These are phyloP conservation scores for Cordyceps farinosa DNA, from an alignment of 2,329 filamentous ascomycete genomes.

Conservation along the genomic window DNA sequence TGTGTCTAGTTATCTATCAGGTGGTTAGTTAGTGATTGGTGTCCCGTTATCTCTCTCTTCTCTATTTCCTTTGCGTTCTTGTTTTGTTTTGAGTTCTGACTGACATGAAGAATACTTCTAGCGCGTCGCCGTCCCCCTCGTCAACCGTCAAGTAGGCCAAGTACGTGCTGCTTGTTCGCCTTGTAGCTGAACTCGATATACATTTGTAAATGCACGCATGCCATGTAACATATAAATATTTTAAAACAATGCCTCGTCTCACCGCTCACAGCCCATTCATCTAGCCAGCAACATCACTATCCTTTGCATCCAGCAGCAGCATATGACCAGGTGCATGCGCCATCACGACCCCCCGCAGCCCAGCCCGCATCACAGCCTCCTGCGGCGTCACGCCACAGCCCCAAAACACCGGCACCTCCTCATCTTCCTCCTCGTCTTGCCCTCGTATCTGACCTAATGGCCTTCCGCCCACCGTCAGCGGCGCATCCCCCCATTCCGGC, in stretches of 20 bases:
- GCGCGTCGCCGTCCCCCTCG: no score
- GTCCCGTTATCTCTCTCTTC: no score
- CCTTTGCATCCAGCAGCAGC: conserved; percentile 52
- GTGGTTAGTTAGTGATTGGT: no score
- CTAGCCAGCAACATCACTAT: conserved; percentile 33
- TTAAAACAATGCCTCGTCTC: background rate
- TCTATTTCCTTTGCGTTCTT: no score
- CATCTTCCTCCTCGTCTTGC: conserved; percentile 22
- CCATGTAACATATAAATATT: background rate
- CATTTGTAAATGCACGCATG: background rate
- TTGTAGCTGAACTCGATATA: no score
- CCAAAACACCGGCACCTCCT: conserved; percentile 56
- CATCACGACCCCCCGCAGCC: conserved; percentile 53
- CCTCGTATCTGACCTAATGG: conserved; percentile 24
- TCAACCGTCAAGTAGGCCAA: no score
- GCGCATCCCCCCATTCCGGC: conserved; percentile 56
- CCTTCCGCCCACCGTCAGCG: conserved; percentile 38
- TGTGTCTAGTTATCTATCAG: background rate
- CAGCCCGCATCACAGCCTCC: conserved; percentile 56
- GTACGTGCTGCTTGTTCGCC: no score
- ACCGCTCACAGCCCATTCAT: background rate
- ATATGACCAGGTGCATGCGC: conserved; percentile 61
- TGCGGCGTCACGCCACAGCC: conserved; percentile 66
- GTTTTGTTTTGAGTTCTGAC: no score
- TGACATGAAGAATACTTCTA: no score